phyloP scores from a whole-genome alignment of 768 basidiomycete species.

The Rhodocollybia butyracea region DNA sequence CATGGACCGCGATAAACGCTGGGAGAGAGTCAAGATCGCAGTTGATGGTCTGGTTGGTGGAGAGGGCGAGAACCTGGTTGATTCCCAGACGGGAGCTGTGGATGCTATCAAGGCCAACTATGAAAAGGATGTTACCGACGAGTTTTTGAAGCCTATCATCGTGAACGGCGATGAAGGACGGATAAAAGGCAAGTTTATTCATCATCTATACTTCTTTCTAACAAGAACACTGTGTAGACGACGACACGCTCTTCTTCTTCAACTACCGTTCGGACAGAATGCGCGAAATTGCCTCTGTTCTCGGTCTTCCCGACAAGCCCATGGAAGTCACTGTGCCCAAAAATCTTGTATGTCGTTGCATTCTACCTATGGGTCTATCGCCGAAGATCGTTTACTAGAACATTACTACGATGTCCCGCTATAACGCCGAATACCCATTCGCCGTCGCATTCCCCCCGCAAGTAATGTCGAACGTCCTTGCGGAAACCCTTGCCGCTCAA shows the following conservation, averaged over 20 bases:
- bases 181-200: conserved; percentile 65
- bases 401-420: conserved; percentile 92
- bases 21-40: conserved; percentile 91
- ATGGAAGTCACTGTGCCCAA: conserved; percentile 81
- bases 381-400: conserved; percentile 44
- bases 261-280: conserved; percentile 97
- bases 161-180: conserved; percentile 75
- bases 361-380: neutral
- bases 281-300: conserved; percentile 82
- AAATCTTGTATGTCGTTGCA: conserved; percentile 55
- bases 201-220: neutral
- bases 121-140: conserved; percentile 84
- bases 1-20: conserved; percentile 96
- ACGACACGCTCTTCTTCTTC: conserved; percentile 92
- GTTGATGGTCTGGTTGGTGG: conserved; percentile 82
- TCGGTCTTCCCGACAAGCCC: conserved; percentile 81
- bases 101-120: conserved; percentile 71
- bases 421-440: conserved; percentile 91
- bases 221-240: conserved; percentile 40
- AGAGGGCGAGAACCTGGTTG: conserved; percentile 44
- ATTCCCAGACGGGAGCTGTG: conserved; percentile 34
- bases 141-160: conserved; percentile 95
- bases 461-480: conserved; percentile 90
- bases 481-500: conserved; percentile 83
- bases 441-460: conserved; percentile 91